phyloP scores from a whole-genome alignment of 805 yeast genomes.

The Monosporozyma solicola region DNA sequence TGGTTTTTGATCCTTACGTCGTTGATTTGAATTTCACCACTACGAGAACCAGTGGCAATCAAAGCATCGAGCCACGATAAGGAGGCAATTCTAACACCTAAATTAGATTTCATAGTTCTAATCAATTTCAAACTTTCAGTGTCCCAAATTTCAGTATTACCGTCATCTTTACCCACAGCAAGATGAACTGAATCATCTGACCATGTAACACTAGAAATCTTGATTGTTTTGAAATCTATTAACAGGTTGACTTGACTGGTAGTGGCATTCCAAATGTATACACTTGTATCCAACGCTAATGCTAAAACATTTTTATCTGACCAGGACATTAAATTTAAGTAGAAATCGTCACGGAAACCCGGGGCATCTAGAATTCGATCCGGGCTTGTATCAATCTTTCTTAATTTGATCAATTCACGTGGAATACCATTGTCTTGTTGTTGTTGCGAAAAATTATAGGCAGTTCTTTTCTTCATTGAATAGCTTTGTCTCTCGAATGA shows the following conservation, averaged over 20 bases:
- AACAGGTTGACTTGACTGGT: conserved; percentile 68
- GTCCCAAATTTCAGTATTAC: conserved; percentile 89
- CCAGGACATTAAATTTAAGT: conserved; percentile 82
- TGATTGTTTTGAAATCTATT: conserved; percentile 39
- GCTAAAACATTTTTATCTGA: conserved; percentile 74
- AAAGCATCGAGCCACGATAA: conserved; percentile 79
- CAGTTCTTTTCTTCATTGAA: conserved; percentile 25
- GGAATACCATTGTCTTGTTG: conserved; percentile 5
- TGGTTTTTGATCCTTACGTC: conserved; percentile 85
- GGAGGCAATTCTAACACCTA: conserved; percentile 69
- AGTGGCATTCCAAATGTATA: conserved; percentile 88
- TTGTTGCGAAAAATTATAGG: conserved; percentile 15
- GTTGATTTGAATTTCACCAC: conserved; percentile 77
- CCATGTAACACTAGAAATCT: conserved; percentile 61
- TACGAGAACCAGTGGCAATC: conserved; percentile 77
- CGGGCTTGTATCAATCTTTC: conserved; percentile 79
- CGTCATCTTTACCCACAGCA: conserved; percentile 76
- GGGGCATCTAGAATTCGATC: conserved; percentile 95
- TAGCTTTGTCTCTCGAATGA: conserved; percentile 24
- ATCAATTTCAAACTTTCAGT: conserved; percentile 64
- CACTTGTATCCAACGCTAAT: conserved; percentile 73
- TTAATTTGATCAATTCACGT: conserved; percentile 54
- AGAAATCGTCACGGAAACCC: conserved; percentile 86
- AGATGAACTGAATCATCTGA: conserved; percentile 82
- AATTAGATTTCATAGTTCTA: conserved; percentile 64